phyloP scores from a whole-genome alignment of 129 eudicot genomes.

The Saussurea involucrata region DNA sequence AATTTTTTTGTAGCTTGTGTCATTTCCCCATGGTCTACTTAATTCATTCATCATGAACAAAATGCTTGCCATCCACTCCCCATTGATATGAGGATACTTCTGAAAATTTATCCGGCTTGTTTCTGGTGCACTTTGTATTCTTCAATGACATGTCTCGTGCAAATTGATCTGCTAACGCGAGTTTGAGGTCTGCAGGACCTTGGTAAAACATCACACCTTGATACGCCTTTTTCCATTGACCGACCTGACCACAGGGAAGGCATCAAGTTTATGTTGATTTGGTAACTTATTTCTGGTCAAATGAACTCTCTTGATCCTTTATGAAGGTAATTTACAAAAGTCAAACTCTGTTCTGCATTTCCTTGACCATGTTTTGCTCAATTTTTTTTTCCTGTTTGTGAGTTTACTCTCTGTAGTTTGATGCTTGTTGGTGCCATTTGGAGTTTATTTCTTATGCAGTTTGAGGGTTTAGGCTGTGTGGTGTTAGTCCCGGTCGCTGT shows the following conservation, averaged over 20 bases:
- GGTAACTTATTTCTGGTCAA: not conserved
- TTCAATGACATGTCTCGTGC: not conserved
- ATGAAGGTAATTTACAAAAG: not conserved
- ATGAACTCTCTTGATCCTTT: not conserved
- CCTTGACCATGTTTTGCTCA: conserved; percentile 1
- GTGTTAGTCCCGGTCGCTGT: not conserved
- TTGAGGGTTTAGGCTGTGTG: not conserved
- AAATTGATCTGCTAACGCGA: not conserved
- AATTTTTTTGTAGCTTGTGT: not conserved
- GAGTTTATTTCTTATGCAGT: not conserved
- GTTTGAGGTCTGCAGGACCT: not conserved
- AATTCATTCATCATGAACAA: too few species aligned
- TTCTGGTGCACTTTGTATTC: not conserved
- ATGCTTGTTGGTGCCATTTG: not conserved
- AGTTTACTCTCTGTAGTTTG: not conserved
- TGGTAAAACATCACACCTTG: not conserved
- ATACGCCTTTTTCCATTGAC: not conserved
- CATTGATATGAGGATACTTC: not conserved
- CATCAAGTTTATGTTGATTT: not conserved
- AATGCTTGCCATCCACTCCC: not conserved
- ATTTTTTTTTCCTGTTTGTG: not conserved
- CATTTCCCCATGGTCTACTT: too few species aligned
- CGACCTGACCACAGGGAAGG: not conserved
- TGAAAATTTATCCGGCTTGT: not conserved
- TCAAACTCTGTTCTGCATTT: conserved; percentile 3